phyloP scores from a whole-genome alignment of 2,329 filamentous ascomycete genomes.

The Botryotinia narcissicola region DNA sequence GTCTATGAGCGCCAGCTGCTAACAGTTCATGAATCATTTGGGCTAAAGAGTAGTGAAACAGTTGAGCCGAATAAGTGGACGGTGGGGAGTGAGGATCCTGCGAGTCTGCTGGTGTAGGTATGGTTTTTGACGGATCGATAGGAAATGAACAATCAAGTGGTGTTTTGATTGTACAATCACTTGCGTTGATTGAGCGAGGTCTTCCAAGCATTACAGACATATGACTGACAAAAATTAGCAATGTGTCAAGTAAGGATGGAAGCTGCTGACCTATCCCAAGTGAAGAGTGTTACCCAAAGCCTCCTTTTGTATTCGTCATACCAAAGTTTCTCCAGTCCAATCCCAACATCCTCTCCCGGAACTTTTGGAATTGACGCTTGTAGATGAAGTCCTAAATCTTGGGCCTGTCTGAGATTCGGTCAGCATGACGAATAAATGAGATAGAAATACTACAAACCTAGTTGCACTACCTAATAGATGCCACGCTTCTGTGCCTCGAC shows the following conservation, averaged over 20 bases:
- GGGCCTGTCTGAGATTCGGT: conserved; percentile 18
- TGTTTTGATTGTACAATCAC: conserved; percentile 20
- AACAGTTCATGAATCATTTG: conserved; percentile 20
- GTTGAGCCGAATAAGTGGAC: not conserved
- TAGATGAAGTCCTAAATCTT: conserved; percentile 23
- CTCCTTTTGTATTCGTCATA: conserved; percentile 22
- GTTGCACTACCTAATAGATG: conserved; percentile 21
- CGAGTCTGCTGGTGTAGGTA: not conserved
- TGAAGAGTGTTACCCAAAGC: conserved; percentile 22
- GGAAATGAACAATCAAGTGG: conserved; percentile 22
- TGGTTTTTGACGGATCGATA: conserved; percentile 13
- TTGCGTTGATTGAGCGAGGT: conserved; percentile 23
- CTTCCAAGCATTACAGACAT: conserved; percentile 23
- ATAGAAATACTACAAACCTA: conserved; percentile 1
- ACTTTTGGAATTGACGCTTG: conserved; percentile 7
- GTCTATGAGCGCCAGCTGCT: conserved; percentile 13
- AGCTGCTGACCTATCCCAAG: conserved; percentile 22
- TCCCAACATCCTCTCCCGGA: not conserved
- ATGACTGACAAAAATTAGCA: conserved; percentile 12
- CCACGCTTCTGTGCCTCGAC: conserved; percentile 25
- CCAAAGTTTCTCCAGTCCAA: conserved; percentile 20
- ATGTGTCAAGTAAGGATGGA: not conserved
- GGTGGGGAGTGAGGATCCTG: not conserved
- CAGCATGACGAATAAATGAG: not conserved
- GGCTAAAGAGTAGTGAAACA: conserved; percentile 19